Percentiles rank a stretch among this genome's conserved stretches.
Evolutionary conservation across 78 protist genomes (phyloP).

Genomic region (Creolimax fragrantissima): DNA sequence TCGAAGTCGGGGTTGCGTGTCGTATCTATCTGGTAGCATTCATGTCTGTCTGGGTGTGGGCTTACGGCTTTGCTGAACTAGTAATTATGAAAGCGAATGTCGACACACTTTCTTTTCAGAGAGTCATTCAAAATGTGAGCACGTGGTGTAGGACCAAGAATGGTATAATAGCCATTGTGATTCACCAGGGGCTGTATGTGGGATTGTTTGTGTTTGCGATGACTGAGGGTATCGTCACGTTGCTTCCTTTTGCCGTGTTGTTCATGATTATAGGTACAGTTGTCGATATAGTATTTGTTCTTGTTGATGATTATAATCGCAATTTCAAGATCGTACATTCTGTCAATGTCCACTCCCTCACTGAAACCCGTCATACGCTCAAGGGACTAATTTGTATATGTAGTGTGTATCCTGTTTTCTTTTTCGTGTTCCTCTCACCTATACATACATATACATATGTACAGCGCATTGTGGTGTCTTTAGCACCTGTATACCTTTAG

Average conservation of each 20-base stretch:
- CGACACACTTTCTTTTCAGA: not conserved
- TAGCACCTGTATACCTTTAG: too few relatives aligned
- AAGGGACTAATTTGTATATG: too few relatives aligned
- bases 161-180: not conserved
- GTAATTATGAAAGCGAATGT: not conserved
- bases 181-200: not conserved
- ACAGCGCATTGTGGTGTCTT: too few relatives aligned
- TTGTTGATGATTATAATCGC: too few relatives aligned
- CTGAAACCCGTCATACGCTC: too few relatives aligned
- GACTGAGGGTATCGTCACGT: not conserved
- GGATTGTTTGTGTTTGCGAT: not conserved
- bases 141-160: not conserved
- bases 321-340: too few relatives aligned
- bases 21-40: not conserved
- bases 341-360: too few relatives aligned
- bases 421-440: not conserved
- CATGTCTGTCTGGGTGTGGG: not conserved
- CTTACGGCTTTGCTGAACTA: not conserved
- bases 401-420: not conserved
- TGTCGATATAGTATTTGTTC: too few relatives aligned
- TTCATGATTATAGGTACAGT: not conserved
- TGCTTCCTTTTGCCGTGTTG: not conserved
- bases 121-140: not conserved
- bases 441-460: not conserved
- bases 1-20: not conserved